Percentiles rank a stretch among this genome's conserved stretches.
These are phyloP conservation scores for Phaseolus lunatus DNA, from an alignment of 306 rosid species.

Conservation along the genomic window DNA sequence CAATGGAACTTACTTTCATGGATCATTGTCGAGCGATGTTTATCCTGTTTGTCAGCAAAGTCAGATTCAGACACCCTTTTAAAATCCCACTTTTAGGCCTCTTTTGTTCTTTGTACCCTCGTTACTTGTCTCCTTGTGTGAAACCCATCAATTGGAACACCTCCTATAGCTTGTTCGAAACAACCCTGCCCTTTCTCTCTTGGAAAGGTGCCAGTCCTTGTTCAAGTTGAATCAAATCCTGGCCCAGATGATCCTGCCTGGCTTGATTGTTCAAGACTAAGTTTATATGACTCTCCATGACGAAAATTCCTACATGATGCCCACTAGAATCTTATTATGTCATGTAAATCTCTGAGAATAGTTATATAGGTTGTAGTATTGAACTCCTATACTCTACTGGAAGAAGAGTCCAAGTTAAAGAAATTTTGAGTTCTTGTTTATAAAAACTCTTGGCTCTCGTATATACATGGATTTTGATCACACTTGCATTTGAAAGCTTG, in stretches of 20 bases:
- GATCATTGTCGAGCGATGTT: constrained; percentile 42
- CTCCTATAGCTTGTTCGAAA: constrained; percentile 56
- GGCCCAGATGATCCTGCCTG: constrained; percentile 65
- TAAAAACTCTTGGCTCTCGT: constrained; percentile 12
- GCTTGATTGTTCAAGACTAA: constrained; percentile 39
- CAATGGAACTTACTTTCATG: not conserved
- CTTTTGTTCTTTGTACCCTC: constrained; percentile 45
- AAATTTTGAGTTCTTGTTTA: constrained; percentile 1
- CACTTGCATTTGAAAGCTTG: not conserved
- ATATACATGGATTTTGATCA: not conserved
- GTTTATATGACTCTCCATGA: no score
- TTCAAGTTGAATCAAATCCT: constrained; percentile 78
- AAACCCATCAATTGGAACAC: constrained; percentile 72
- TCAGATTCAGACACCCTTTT: constrained; percentile 39
- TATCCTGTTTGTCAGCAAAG: constrained; percentile 35
- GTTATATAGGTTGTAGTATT: constrained; percentile 19
- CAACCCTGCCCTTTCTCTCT: constrained; percentile 62
- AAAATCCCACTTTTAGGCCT: constrained; percentile 15
- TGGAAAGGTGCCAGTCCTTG: constrained; percentile 67
- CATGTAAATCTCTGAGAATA: constrained; percentile 13
- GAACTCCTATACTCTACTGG: not conserved
- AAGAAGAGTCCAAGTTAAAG: not conserved
- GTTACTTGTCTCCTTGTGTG: constrained; percentile 48
- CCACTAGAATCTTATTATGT: no score
- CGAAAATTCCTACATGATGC: no score